Percentiles rank a stretch among this genome's conserved stretches.
Evolutionary conservation across 495 filamentous ascomycete species (phyloP).

Genomic region (Rhypophila decipiens): DNA sequence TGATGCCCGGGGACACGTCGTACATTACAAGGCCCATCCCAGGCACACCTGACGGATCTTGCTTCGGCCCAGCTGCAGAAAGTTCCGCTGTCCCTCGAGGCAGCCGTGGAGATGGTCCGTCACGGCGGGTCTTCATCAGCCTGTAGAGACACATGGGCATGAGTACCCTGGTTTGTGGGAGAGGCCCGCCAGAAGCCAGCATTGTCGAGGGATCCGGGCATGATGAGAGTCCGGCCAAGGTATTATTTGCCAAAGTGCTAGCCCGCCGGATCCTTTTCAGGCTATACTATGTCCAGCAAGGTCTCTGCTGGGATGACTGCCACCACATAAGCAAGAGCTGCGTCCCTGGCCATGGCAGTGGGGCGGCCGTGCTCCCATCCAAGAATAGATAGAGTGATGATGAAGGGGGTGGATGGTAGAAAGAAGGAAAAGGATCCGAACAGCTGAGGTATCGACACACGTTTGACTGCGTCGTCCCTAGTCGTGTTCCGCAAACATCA

Average conservation of each 20-base stretch:
- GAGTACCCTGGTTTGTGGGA: slow-evolving; percentile 18
- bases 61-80: neutral
- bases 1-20: slow-evolving; percentile 13
- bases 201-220: neutral
- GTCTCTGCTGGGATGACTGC: neutral
- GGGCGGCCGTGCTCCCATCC: neutral
- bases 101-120: slow-evolving; percentile 26
- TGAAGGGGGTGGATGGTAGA: neutral
- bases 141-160: neutral
- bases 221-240: neutral
- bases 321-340: neutral
- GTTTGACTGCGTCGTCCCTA: neutral
- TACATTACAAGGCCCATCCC: slow-evolving; percentile 5
- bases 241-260: slow-evolving; percentile 11
- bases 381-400: slow-evolving; percentile 7
- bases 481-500: neutral
- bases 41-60: neutral
- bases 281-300: neutral
- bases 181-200: slow-evolving; percentile 11
- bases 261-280: neutral
- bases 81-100: too few relatives aligned
- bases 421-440: slow-evolving; percentile 2
- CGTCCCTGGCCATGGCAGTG: neutral
- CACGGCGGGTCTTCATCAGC: slow-evolving; percentile 4
- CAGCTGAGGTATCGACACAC: too few relatives aligned